phyloP scores from a whole-genome alignment of 345 rosid genomes.

The Microthlaspi erraticum region DNA sequence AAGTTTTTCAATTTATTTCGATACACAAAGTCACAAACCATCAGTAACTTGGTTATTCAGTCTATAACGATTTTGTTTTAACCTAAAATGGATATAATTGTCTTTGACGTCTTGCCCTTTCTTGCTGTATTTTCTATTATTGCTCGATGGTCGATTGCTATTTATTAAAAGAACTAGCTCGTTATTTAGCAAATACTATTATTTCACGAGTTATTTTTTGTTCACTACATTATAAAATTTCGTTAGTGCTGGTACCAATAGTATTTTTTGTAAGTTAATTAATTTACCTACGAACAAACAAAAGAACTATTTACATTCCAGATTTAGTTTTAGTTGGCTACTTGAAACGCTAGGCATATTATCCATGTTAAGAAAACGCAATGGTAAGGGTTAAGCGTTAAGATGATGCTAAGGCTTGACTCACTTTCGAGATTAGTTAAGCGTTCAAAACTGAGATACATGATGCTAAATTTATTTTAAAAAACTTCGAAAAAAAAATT shows the following conservation, averaged over 20 bases:
- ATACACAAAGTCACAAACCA: background rate
- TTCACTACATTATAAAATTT: background rate
- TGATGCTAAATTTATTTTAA: background rate
- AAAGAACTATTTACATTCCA: background rate
- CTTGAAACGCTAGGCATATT: background rate
- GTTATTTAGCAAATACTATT: slow-evolving; percentile 8
- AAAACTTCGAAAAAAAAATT: background rate
- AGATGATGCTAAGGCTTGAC: too few relatives aligned
- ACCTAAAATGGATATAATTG: too few relatives aligned
- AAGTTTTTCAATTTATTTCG: slow-evolving; percentile 8
- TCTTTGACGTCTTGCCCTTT: background rate
- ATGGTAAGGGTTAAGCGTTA: too few relatives aligned
- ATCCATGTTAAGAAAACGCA: too few relatives aligned
- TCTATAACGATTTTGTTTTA: too few relatives aligned
- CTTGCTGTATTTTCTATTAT: slow-evolving; percentile 1
- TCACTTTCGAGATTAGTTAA: background rate
- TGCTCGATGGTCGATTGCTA: too few relatives aligned
- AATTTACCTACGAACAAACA: background rate
- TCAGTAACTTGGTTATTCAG: background rate
- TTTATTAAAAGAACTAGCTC: too few relatives aligned
- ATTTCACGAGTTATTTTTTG: background rate
- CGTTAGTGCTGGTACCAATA: background rate
- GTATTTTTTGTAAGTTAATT: background rate
- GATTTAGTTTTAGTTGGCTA: background rate
- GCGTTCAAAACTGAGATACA: background rate